A percentile compares a stretch with the other conserved stretches of the same genome.
Conservation (phyloP, 495 filamentous ascomycete genomes). For the Talaromyces wortmannii region DNA sequence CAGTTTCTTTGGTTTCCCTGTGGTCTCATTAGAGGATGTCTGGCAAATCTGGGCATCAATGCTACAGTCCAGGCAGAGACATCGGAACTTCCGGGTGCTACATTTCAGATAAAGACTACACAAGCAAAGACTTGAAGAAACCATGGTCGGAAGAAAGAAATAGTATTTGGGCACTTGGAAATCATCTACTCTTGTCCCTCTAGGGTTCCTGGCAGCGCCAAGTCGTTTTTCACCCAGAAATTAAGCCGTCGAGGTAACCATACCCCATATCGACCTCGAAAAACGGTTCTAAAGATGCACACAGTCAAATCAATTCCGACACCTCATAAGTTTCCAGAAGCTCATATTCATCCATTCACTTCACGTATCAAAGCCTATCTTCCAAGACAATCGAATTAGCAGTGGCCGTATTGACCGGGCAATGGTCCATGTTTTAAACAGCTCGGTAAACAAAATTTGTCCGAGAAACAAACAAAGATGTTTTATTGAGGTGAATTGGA, state of each 20-base stretch:
- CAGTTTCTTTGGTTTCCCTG: constrained; percentile 94
- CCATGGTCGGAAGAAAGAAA: too few species aligned
- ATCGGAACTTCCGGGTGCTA: constrained; percentile 76
- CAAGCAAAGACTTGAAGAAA: constrained; percentile 43
- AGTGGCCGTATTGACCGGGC: not conserved
- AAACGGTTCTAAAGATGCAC: not conserved
- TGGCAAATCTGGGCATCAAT: constrained; percentile 84
- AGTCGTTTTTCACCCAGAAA: not conserved
- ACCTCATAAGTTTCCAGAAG: not conserved
- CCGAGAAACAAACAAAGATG: not conserved
- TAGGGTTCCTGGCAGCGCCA: not conserved
- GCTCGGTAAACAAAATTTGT: constrained; percentile 2
- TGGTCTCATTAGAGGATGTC: constrained; percentile 80
- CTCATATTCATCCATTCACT: constrained; percentile 2
- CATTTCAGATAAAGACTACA: constrained; percentile 92
- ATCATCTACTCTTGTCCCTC: not conserved
- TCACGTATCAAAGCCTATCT: constrained; percentile 41
- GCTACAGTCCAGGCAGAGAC: constrained; percentile 88
- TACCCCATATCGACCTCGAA: constrained; percentile 3
- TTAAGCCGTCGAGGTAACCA: not conserved
- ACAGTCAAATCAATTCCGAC: not conserved
- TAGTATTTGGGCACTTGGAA: too few species aligned
- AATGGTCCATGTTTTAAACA: not conserved
- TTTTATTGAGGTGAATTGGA: not conserved
- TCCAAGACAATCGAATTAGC: constrained; percentile 7